Conservation (phyloP, 768 basidiomycete species). For the Boletus reticuloceps region DNA sequence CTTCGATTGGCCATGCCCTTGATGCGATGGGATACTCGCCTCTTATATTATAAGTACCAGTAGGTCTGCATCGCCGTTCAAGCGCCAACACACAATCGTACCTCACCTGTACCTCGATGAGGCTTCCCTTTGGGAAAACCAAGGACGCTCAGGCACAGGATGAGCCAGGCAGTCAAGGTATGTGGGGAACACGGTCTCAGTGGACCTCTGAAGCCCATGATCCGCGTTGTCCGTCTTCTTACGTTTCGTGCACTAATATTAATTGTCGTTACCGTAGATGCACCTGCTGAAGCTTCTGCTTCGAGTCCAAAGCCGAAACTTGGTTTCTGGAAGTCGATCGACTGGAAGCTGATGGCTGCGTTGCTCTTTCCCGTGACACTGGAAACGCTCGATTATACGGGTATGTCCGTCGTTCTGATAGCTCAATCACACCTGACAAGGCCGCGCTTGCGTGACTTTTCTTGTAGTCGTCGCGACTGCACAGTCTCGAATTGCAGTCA, state of each 20-base stretch:
- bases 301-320: neutral
- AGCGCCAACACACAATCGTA: neutral
- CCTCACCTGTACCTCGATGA: conserved; percentile 6
- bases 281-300: neutral
- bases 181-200: neutral
- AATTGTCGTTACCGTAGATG: neutral
- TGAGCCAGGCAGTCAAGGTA: conserved; percentile 1
- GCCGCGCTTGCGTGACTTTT: neutral
- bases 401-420: conserved; percentile 1
- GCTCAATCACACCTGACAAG: neutral
- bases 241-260: neutral
- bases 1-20: neutral
- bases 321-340: conserved; percentile 27
- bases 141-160: neutral
- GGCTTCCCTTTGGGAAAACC: conserved; percentile 5
- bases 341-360: conserved; percentile 33
- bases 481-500: conserved; percentile 48
- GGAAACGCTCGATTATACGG: conserved; percentile 35
- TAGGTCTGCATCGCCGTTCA: neutral
- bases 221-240: neutral
- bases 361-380: conserved; percentile 42
- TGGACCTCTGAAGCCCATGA: neutral
- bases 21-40: neutral
- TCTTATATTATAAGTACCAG: neutral
- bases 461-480: conserved; percentile 49